Evolutionary conservation across 345 rosid species (phyloP), one percentile per base, ranked within the genome.

Genomic region (Linum tenue): DNA sequence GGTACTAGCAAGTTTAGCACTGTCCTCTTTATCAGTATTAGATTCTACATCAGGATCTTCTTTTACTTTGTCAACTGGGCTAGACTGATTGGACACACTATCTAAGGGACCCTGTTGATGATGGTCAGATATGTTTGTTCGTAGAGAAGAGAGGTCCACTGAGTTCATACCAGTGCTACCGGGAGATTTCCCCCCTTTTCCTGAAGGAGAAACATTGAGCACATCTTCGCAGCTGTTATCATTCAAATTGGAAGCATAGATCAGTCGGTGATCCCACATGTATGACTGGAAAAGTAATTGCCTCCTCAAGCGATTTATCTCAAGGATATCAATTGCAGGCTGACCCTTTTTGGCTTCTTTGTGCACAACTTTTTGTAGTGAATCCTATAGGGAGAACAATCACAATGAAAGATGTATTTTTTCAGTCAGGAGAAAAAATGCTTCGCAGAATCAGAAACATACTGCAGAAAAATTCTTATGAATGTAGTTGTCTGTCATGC

Each of bases 101-200:
- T 22, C 31, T 22, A 22, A 22, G 31, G 31, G 31, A 22, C 31
- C 31, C 31, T 22, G 31, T 22, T 22, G 31, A 22, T 22, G 31
- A 22, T 22, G 31, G 31, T 22, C 31, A 22, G 31, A 22, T 22
- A 22, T 22, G 31, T 22, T 22, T 22, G 31, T 22, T 22, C 31
- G 31, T 22, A 22, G 31, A 22, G 31, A 22, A 22, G 31, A 22
- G 31, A 22, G 31, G 31, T 22, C 31, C 31, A 22, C 31, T 22
- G 31, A 22, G 31, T 22, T 63, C 77, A 62, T 74, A 79, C 77
- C 57, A 70, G 62, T 69, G 79, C 79, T 56, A 81, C 62, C 22
- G 68, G 37, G 56, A 72, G 66, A 72, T 51, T 74, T 69, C 63
- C 73, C 68, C 40, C 68, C 69, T 67, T 60, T 69, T 81, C 90